Base-by-base conservation (phyloP, 805 yeast species). In the Starmerella stigmatis region DNA sequence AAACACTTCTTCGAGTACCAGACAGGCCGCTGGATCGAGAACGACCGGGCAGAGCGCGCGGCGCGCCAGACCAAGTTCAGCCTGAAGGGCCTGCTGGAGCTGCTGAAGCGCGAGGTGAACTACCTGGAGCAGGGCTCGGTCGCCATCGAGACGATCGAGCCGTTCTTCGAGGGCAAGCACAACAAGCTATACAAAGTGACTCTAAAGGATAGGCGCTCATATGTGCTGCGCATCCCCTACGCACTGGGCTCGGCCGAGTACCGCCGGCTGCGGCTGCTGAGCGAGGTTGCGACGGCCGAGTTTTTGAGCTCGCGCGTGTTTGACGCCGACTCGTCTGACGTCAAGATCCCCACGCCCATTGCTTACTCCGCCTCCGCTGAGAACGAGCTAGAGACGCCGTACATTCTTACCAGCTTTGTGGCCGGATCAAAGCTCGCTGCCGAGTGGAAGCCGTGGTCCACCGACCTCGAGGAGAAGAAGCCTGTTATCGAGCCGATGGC, bases 281-380 rank as follows among this genome's bases (percentile, higher is more conserved):
- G 86, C 60, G 98, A 89, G 64, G 96, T 79, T 44, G 98, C 98
- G 17, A 89, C 97, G 1, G 69, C 84, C 70, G 97, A 89, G 64
- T 92, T 83, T 62, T 70, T 80, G 45, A 62, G 69, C 28, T 9
- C 34, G 8, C 43, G 20, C 3, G 40, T 40, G 10, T 49, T 49
- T 31, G 63, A 73, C 52, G 84, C 85, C 59, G 64, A 83, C 44
- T 77, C 76, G 11, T 16, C 40, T 7, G 36, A 44, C 25, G 62
- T 81, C 40, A 33, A 45, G 13, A 46, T 44, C 22, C 29, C 45
- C 22, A 22, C 43, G 6, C 45, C 49, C 15, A 71, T 73, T 20
- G 73, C 81, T 2, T 69, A 75, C 59, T 82, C 77, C 58, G 85
- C 86, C 47, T 69, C 75, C 23, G 72, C 74, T 36, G 63, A 73